Evolutionary conservation across 441 rosid species (phyloP), one percentile per base, ranked within the genome.

Genomic region (Rhodomyrtus psidioides): DNA sequence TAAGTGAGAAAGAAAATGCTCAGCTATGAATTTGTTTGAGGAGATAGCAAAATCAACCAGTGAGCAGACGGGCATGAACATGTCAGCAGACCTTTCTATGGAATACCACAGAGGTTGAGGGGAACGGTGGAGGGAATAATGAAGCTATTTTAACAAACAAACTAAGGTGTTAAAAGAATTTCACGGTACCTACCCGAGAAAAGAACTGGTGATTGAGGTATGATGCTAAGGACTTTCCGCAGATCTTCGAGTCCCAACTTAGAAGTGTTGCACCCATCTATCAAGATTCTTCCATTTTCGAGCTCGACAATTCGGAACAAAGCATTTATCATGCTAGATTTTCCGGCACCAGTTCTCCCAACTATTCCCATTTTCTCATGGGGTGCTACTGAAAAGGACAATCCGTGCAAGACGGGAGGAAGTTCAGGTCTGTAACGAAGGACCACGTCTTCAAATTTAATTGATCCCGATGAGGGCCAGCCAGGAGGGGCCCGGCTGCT

Each of bases 281-380:
- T 90, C 90, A 92, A 90, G 70, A 97, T 92, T 84, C 95, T 93
- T 90, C 99, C 99, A 81, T 91, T 95, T 87, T 97, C 98, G 26
- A 95, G 87, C 87, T 97, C 98, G 56, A 95, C 99, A 83, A 97
- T 95, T 55, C 99, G 92, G 83, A 97, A 97, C 86, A 97, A 93
- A 24, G 99, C 92, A 94, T 97, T 97, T 76, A 97, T 88, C 94
- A 97, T 95, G 90, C 99, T 97, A 85, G 98, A 95, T 88, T 97
- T 97, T 83, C 99, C 99, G 30, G 99, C 99, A 15, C 99, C 99
- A 24, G 99, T 97, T 88, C 99, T 95, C 89, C 99, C 99, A 83
- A 95, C 99, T 83, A 97, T 93, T 70, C 98, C 99, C 55, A 97
- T 92, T 91, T 97, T 97, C 86, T 95, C 97, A 86, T 93, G 92